A percentile compares a stretch with the other conserved stretches of the same genome.
Evolutionary conservation across 257 asterid species (phyloP).

Genomic region (Verbascum thapsus): DNA sequence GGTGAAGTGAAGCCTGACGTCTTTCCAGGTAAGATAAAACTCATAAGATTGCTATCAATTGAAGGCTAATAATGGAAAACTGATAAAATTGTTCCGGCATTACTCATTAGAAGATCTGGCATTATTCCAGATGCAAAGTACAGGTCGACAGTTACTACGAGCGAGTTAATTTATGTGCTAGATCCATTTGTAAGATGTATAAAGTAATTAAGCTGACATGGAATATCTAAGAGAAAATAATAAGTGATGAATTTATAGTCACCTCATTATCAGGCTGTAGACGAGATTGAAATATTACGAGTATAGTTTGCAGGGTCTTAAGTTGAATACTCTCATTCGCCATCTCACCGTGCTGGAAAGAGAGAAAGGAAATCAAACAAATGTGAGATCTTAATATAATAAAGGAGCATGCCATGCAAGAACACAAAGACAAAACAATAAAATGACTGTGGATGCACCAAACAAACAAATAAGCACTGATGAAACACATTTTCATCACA

Average conservation of each 20-base stretch:
- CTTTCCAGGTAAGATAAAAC: too few relatives aligned
- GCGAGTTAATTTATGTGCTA: constrained; percentile 15
- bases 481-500: constrained; percentile 17
- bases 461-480: too few relatives aligned
- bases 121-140: neutral
- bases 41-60: too few relatives aligned
- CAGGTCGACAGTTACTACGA: constrained; percentile 2
- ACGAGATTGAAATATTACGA: constrained; percentile 85
- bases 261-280: constrained; percentile 96
- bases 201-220: constrained; percentile 20
- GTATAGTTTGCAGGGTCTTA: constrained; percentile 91
- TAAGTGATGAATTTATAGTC: constrained; percentile 26
- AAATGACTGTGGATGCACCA: neutral
- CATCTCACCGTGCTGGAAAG: constrained; percentile 91
- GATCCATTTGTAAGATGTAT: constrained; percentile 19
- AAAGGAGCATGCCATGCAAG: constrained; percentile 3
- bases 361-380: constrained; percentile 20
- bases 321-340: constrained; percentile 90
- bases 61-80: too few relatives aligned
- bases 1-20: too few relatives aligned
- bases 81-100: too few relatives aligned
- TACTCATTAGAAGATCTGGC: too few relatives aligned
- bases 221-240: constrained; percentile 18
- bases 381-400: constrained; percentile 15
- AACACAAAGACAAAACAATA: constrained; percentile 20